phyloP scores from a whole-genome alignment of 2,329 filamentous ascomycete genomes.

The Incumbomyces lentus region DNA sequence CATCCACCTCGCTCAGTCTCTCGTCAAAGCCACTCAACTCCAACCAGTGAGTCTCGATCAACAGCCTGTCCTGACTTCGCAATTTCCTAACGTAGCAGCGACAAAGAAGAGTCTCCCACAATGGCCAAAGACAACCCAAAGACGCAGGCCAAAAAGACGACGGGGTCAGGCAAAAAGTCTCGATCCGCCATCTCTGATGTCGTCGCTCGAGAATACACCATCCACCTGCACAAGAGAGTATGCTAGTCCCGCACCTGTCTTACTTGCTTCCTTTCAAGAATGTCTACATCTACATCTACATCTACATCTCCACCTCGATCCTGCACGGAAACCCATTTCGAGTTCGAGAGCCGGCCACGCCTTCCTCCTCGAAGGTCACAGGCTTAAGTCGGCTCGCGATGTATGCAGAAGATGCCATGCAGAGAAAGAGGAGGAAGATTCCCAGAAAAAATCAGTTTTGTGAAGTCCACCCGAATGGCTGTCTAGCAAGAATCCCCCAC shows the following conservation, averaged over 20 bases:
- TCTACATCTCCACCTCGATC: too few species aligned
- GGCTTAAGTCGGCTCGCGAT: too few species aligned
- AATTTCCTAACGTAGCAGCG: too few species aligned
- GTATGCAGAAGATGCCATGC: too few species aligned
- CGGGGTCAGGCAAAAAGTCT: conserved; percentile 58
- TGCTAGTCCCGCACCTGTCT: conserved; percentile 33
- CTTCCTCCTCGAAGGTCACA: too few species aligned
- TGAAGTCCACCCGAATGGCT: conserved; percentile 56
- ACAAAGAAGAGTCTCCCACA: conserved; percentile 10
- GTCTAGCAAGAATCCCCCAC: conserved; percentile 7
- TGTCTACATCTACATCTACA: background rate
- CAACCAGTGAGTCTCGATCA: too few species aligned
- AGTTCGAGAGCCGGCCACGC: too few species aligned
- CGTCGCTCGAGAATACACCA: conserved; percentile 99
- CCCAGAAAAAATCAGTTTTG: conserved; percentile 51
- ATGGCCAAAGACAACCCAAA: conserved; percentile 21
- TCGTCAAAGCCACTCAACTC: too few species aligned
- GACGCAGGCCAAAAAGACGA: conserved; percentile 50
- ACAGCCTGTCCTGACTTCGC: too few species aligned
- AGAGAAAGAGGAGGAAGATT: background rate
- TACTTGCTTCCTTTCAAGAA: too few species aligned
- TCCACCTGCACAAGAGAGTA: conserved; percentile 99
- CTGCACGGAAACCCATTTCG: too few species aligned
- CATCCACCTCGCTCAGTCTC: too few species aligned
- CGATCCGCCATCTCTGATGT: conserved; percentile 98